Evolutionary conservation across 768 basidiomycete species (phyloP).

Genomic region (Termitomyces sp.): DNA sequence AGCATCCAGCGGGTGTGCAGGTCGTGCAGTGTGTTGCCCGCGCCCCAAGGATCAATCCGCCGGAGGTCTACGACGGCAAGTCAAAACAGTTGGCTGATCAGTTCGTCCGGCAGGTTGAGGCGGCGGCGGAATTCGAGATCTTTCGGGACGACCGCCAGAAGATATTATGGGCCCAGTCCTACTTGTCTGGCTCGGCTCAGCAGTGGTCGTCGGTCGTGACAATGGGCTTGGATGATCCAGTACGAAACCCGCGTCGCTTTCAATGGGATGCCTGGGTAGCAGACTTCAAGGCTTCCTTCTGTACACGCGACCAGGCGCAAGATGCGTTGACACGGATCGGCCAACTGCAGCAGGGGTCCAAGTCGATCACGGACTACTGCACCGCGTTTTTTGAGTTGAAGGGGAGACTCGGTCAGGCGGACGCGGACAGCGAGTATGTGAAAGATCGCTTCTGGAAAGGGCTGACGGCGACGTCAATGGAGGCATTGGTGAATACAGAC

Average conservation of each 20-base stretch:
- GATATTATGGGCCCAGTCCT: too few relatives aligned
- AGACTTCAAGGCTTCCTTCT: background rate
- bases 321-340: background rate
- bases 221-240: background rate
- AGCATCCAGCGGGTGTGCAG: too few relatives aligned
- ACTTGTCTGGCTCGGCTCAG: background rate
- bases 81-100: background rate
- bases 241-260: background rate
- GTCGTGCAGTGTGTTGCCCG: too few relatives aligned
- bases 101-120: background rate
- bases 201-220: background rate
- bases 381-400: too few relatives aligned
- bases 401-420: too few relatives aligned
- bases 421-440: too few relatives aligned
- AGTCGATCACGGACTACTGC: too few relatives aligned
- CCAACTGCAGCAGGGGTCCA: background rate
- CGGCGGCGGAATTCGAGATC: background rate
- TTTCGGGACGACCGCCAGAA: background rate
- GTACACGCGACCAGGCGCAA: background rate
- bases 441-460: too few relatives aligned
- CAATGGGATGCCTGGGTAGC: background rate
- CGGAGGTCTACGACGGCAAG: background rate
- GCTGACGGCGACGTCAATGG: too few relatives aligned
- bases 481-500: too few relatives aligned
- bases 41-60: background rate